These are phyloP conservation scores for Sanguinoderma infundibulare DNA, from an alignment of 1,284 basidiomycete genomes.

Conservation along the genomic window DNA sequence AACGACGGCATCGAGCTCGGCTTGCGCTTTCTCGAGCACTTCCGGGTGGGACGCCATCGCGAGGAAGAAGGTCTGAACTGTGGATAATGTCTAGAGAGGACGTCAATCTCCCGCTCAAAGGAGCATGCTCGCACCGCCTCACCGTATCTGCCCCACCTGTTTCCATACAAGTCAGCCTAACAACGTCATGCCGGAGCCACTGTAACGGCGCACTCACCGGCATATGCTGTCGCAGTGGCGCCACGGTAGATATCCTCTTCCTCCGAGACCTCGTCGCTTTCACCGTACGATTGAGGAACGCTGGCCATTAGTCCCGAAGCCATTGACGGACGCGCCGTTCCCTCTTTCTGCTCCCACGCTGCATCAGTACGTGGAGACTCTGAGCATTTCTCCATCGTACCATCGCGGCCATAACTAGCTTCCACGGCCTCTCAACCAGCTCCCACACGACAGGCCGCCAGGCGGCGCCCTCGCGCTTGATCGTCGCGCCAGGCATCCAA, in stretches of 20 bases:
- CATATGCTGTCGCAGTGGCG: neutral
- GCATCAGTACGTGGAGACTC: neutral
- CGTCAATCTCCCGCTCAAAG: neutral
- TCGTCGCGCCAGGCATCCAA: slow-evolving; percentile 12
- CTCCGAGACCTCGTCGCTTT: neutral
- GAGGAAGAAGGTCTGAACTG: slow-evolving; percentile 37
- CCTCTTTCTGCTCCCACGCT: neutral
- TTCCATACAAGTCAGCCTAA: neutral
- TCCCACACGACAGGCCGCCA: neutral
- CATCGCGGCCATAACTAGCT: slow-evolving; percentile 9
- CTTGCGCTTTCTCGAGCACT: slow-evolving; percentile 39
- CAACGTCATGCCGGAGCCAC: neutral
- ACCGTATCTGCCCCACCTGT: slow-evolving; percentile 24
- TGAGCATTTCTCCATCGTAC: too few relatives aligned
- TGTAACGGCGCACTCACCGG: neutral
- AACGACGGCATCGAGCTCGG: slow-evolving; percentile 26
- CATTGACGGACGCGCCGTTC: neutral
- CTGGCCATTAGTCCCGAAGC: neutral
- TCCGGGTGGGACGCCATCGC: slow-evolving; percentile 41
- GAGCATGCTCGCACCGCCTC: neutral
- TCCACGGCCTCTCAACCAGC: slow-evolving; percentile 12
- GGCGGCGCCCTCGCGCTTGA: slow-evolving; percentile 14
- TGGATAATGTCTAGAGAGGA: slow-evolving; percentile 15
- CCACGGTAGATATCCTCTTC: neutral
- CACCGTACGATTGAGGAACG: neutral